phyloP scores from a whole-genome alignment of 495 filamentous ascomycete species.

The Penicillium canariense region DNA sequence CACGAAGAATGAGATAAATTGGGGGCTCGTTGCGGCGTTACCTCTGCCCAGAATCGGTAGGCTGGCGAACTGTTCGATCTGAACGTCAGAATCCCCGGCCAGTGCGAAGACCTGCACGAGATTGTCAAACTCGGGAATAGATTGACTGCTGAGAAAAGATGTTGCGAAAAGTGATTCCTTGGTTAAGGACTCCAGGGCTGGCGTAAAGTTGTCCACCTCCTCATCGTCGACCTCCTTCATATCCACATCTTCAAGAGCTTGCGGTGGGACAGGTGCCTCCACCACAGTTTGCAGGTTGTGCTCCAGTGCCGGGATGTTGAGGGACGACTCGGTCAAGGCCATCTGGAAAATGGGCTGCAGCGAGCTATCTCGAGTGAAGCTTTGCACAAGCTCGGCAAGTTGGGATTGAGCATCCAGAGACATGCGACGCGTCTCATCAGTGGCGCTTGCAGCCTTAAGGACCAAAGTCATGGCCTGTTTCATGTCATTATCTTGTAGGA shows the following conservation, averaged over 20 bases:
- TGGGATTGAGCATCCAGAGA: conserved; percentile 54
- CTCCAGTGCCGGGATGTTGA: conserved; percentile 68
- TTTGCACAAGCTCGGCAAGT: conserved; percentile 61
- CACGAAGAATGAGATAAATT: conserved; percentile 75
- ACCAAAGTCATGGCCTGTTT: conserved; percentile 61
- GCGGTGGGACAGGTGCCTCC: conserved; percentile 40
- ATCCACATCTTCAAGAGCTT: conserved; percentile 47
- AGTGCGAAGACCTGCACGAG: conserved; percentile 64
- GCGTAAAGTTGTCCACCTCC: conserved; percentile 38
- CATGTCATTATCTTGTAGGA: conserved; percentile 61
- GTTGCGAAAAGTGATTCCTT: conserved; percentile 25
- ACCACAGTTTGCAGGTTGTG: conserved; percentile 66
- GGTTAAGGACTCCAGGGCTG: conserved; percentile 35
- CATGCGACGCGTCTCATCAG: conserved; percentile 36
- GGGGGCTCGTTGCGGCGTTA: conserved; percentile 54
- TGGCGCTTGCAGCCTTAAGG: conserved; percentile 42
- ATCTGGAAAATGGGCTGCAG: conserved; percentile 58
- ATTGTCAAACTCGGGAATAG: conserved; percentile 46
- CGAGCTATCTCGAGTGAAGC: conserved; percentile 51
- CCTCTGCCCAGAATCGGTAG: conserved; percentile 56
- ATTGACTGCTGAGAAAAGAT: conserved; percentile 39
- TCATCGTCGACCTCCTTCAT: conserved; percentile 47
- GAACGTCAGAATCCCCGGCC: conserved; percentile 47
- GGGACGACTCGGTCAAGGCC: conserved; percentile 56
- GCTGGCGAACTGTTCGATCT: conserved; percentile 56